Conservation (phyloP, 2,329 filamentous ascomycete species). For the Tolypocladium endophyticum region DNA sequence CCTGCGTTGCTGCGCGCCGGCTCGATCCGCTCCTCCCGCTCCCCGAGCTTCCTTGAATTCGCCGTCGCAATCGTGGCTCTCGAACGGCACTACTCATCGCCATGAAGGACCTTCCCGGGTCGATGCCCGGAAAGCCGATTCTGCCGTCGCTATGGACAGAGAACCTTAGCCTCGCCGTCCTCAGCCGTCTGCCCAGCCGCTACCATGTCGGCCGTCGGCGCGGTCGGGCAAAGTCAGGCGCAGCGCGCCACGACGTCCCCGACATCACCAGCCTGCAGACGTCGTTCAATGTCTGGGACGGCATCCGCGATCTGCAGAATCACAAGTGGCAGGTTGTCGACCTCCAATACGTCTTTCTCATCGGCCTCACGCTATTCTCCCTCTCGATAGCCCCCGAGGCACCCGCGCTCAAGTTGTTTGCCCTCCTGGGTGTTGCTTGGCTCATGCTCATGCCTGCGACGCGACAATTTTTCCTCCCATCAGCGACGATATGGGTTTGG, state of each 20-base stretch:
- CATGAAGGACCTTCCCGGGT: conserved; percentile 28
- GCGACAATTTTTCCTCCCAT: conserved; percentile 83
- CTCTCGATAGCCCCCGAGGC: conserved; percentile 75
- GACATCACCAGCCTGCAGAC: conserved; percentile 69
- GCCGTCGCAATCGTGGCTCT: conserved; percentile 6
- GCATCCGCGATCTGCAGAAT: conserved; percentile 61
- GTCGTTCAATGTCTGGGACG: conserved; percentile 72
- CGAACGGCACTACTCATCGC: conserved; percentile 1
- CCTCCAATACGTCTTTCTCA: conserved; percentile 70
- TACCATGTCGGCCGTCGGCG: conserved; percentile 27
- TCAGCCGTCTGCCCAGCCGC: conserved; percentile 30
- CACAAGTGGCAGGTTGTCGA: conserved; percentile 79
- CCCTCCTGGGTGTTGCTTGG: conserved; percentile 54
- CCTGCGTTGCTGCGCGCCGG: not conserved
- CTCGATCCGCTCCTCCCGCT: not conserved
- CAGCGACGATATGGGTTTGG: conserved; percentile 76
- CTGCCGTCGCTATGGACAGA: conserved; percentile 28
- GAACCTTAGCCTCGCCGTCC: conserved; percentile 28
- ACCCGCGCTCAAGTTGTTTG: conserved; percentile 65
- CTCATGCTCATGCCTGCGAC: conserved; percentile 74
- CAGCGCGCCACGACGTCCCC: conserved; percentile 25
- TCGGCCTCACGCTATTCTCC: conserved; percentile 69
- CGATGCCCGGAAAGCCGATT: conserved; percentile 28
- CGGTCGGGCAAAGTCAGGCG: conserved; percentile 27
- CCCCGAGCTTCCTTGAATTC: not conserved